Evolutionary conservation across 1,139 yeast species (phyloP), one percentile per base, ranked within the genome.

Genomic region (Pichia sp.): DNA sequence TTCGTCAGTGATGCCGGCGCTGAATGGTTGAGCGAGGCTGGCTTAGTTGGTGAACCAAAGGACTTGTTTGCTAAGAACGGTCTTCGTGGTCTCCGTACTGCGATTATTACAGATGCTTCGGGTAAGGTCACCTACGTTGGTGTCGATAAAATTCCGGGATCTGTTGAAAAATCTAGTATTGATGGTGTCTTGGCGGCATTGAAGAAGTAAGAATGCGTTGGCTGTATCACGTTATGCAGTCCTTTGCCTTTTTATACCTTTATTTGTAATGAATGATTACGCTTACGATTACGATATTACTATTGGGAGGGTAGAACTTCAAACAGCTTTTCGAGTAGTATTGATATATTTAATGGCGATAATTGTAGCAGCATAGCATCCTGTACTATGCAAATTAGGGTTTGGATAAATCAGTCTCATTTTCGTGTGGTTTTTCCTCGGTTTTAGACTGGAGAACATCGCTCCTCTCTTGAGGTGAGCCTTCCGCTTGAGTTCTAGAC

Each of bases 1-100:
- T 84, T 84, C 57, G 94, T 79, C 35, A 66, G 80, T 45, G 96
- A 87, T 58, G 76, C 85, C 31, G 44, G 45, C 28, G 58, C 50
- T 16, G 34, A 39, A 22, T 52, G 54, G 48, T 43, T 54, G 30
- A 40, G 33, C 3, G 19, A 39, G 19, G 33, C 46, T 2, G 58
- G 54, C 5, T 39, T 52, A 13, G 48, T 50, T 7, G 43, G 45
- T 20, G 40, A 40, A n/a, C 39, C 44, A 70, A 37, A 74, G 60
- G 88, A 88, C 39, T 60, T 77, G 38, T 67, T 84, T 44, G 74
- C 83, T 40, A 75, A 77, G 49, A 41, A 46, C 28, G 48, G 48
- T 12, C 29, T 42, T 19, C 35, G 48, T 29, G 48, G 42, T 13
- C 25, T 38, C 22, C 44, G 52, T 35, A 40, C 37, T 28, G 52